Evolutionary conservation across 2,329 filamentous ascomycete genomes (phyloP), one percentile per base, ranked within the genome.

Genomic region (Ambrosiella xylebori): DNA sequence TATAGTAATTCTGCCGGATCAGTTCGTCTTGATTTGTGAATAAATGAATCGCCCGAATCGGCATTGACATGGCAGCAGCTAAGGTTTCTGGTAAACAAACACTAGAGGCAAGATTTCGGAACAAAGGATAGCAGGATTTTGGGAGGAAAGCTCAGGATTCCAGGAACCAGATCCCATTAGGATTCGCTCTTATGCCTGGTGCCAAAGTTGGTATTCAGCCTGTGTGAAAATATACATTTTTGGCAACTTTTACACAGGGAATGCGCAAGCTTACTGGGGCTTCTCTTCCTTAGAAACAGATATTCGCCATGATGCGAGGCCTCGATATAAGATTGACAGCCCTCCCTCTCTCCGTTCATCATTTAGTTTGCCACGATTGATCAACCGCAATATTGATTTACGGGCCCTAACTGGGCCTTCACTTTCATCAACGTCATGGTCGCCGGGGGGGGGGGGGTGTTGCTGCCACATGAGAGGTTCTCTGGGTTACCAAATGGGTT

Each of bases 81-180:
- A 35, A 35, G 6, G 11, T 41, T 35, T 12, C 8, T 51, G 13
- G 17, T 1, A 11, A 11, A 36, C 1, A 35, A 15, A 35, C 15
- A 36, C 47, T 51, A 37, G 13, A 41, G 52, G 11, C 13, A 54
- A 12, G 52, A 54, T 54, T 54, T 17, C 37, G 12, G 17, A 38
- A 54, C 52, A 54, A 54, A 54, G 38, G 52, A 41, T 38, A 17
- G 38, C 37, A 54, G 52, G 52, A 54, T 54, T 15, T 17, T 38
- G 38, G 52, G 5, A 15, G 44, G 6, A 41, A 41, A 47, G n/a
- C n/a, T 47, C 19, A 47, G 44, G 44, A 54, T 37, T 54, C 27
- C 52, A 54, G 52, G 52, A 54, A 54, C 52, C 19, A 54, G 38
- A 11, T 19, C 39, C 52, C 41, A 19, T 9, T 8, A 51, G 17